Evolutionary conservation across 2,329 filamentous ascomycete genomes (phyloP).

Genomic region (Aspergillus cejpii): DNA sequence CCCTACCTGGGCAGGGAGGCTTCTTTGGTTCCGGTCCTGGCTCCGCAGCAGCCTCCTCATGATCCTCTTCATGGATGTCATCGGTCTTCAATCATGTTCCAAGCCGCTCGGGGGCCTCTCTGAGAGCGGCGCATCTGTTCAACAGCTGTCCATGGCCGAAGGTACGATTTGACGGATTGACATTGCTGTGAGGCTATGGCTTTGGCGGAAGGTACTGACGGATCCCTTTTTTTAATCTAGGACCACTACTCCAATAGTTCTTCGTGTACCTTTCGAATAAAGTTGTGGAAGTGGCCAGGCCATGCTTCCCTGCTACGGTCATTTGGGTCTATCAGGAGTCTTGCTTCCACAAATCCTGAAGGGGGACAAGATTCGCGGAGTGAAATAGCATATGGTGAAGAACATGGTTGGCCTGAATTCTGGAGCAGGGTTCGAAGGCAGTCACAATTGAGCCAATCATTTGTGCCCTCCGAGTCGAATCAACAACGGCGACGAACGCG

Average conservation of each 20-base stretch:
- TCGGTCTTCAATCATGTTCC: conserved; percentile 36
- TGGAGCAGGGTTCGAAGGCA: conserved; percentile 13
- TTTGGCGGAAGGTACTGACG: neutral
- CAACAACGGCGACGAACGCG: neutral
- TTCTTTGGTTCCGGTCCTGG: conserved; percentile 6
- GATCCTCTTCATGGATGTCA: conserved; percentile 40
- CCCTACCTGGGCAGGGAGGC: neutral
- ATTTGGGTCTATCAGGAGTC: conserved; percentile 3
- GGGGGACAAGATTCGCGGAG: neutral
- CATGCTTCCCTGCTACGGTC: conserved; percentile 5
- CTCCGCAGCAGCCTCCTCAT: conserved; percentile 16
- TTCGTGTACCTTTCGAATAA: conserved; percentile 5
- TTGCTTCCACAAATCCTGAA: neutral
- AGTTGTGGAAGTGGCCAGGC: neutral
- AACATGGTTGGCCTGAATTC: conserved; percentile 7
- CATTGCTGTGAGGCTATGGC: neutral
- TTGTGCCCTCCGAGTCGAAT: neutral
- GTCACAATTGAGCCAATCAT: conserved; percentile 12
- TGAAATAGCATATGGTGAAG: conserved; percentile 1
- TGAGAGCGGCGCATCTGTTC: conserved; percentile 29
- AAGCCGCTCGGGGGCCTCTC: conserved; percentile 33
- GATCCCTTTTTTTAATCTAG: conserved; percentile 1
- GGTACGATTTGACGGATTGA: conserved; percentile 14
- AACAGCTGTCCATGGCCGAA: conserved; percentile 22
- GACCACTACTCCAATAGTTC: conserved; percentile 3